These are phyloP conservation scores for Diplodia corticola DNA, from an alignment of 2,329 filamentous ascomycete genomes.

Conservation along the genomic window DNA sequence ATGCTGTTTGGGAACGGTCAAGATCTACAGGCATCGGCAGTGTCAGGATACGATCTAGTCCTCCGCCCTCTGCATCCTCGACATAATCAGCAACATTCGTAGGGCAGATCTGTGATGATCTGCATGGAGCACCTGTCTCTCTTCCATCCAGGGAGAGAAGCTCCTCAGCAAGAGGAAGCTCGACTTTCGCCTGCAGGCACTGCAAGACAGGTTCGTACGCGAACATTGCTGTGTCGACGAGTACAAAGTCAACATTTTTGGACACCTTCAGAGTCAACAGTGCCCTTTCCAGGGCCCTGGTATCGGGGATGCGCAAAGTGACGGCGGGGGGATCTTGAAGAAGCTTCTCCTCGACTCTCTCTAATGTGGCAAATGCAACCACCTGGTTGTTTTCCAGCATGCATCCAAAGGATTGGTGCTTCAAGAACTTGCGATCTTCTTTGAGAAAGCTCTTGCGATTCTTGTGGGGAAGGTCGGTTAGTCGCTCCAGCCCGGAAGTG, in stretches of 20 bases:
- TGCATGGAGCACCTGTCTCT: not conserved
- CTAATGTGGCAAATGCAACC: slow-evolving; percentile 61
- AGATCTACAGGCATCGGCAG: slow-evolving; percentile 40
- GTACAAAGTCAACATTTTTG: slow-evolving; percentile 6
- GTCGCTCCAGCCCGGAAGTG: slow-evolving; percentile 47
- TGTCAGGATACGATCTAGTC: slow-evolving; percentile 37
- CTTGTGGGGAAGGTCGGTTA: slow-evolving; percentile 35
- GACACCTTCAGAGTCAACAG: slow-evolving; percentile 47
- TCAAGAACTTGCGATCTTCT: slow-evolving; percentile 53
- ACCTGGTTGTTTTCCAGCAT: slow-evolving; percentile 46
- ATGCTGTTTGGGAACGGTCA: slow-evolving; percentile 57
- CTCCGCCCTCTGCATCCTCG: slow-evolving; percentile 25
- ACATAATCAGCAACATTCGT: slow-evolving; percentile 20
- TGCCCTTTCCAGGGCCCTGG: slow-evolving; percentile 47
- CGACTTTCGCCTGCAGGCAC: slow-evolving; percentile 56
- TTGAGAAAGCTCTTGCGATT: slow-evolving; percentile 50
- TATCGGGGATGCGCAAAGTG: slow-evolving; percentile 54
- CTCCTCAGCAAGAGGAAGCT: slow-evolving; percentile 58
- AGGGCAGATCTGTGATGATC: not conserved
- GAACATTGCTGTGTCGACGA: slow-evolving; percentile 65
- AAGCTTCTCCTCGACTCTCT: slow-evolving; percentile 53
- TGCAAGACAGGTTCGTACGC: slow-evolving; percentile 67
- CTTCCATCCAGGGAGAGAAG: slow-evolving; percentile 44
- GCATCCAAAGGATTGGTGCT: slow-evolving; percentile 63
- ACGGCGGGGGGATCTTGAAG: slow-evolving; percentile 48